These are phyloP conservation scores for Castanea crenata DNA, from an alignment of 306 rosid species.

Conservation along the genomic window DNA sequence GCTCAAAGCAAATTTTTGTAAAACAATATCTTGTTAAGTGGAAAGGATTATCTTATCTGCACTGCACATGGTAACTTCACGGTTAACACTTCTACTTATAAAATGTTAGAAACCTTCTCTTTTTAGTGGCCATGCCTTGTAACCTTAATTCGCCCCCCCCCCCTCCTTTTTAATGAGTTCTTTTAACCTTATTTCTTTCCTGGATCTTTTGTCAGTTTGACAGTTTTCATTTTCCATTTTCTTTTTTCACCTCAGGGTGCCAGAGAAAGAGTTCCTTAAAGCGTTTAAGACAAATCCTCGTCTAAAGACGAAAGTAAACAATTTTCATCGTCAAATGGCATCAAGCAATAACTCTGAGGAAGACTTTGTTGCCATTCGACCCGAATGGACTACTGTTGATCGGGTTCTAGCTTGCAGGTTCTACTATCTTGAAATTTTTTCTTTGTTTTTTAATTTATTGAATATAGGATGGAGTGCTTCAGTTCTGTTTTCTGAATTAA, in stretches of 20 bases:
- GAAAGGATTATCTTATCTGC: slow-evolving; percentile 92
- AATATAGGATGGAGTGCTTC: slow-evolving; percentile 7
- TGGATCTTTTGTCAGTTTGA: slow-evolving; percentile 16
- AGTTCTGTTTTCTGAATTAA: slow-evolving; percentile 8
- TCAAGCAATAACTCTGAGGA: slow-evolving; percentile 71
- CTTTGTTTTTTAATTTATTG: slow-evolving; percentile 18
- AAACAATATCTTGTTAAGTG: slow-evolving; percentile 98
- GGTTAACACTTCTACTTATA: not conserved
- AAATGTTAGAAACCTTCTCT: slow-evolving; percentile 15
- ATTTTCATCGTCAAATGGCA: slow-evolving; percentile 81
- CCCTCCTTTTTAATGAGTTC: not conserved
- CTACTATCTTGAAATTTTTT: slow-evolving; percentile 18
- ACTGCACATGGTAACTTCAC: slow-evolving; percentile 75
- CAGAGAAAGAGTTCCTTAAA: slow-evolving; percentile 91
- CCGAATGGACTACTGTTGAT: slow-evolving; percentile 98
- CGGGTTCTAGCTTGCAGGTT: slow-evolving; percentile 96
- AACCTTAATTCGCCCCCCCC: not conserved
- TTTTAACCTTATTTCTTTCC: slow-evolving; percentile 1
- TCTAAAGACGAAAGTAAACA: slow-evolving; percentile 70
- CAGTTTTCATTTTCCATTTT: slow-evolving; percentile 25
- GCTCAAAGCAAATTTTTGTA: slow-evolving; percentile 83
- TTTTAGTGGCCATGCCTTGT: not conserved
- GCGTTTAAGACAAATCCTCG: slow-evolving; percentile 92
- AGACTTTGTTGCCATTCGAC: slow-evolving; percentile 92
- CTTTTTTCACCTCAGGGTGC: slow-evolving; percentile 58